A percentile compares a stretch with the other conserved stretches of the same genome.
phyloP scores from a whole-genome alignment of 1,139 yeast species.

The Hansenula lynferdii region DNA sequence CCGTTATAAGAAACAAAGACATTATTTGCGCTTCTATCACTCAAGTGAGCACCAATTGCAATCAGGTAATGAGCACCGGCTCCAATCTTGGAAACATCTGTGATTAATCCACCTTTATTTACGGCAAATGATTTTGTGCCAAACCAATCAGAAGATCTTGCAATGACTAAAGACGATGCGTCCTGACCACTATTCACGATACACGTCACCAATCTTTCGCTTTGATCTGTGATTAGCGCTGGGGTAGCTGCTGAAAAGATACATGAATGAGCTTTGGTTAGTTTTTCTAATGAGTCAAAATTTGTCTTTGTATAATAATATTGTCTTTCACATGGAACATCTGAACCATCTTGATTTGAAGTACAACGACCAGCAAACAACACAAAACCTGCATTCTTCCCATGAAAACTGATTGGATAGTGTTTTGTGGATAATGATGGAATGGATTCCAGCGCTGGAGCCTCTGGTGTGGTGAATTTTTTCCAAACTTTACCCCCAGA shows the following conservation, averaged over 20 bases:
- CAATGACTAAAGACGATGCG: constrained; percentile 31
- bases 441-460: constrained; percentile 20
- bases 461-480: constrained; percentile 29
- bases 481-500: constrained; percentile 58
- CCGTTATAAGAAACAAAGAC: constrained; percentile 58
- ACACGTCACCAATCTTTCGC: constrained; percentile 44
- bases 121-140: constrained; percentile 29
- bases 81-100: constrained; percentile 41
- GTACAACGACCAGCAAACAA: constrained; percentile 37
- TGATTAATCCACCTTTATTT: constrained; percentile 24
- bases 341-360: constrained; percentile 16
- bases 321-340: constrained; percentile 29
- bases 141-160: constrained; percentile 49
- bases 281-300: constrained; percentile 36
- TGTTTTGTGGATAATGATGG: constrained; percentile 13
- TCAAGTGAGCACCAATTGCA: constrained; percentile 37
- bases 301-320: constrained; percentile 49
- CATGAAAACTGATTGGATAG: constrained; percentile 33
- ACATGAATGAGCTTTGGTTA: constrained; percentile 39
- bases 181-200: constrained; percentile 34
- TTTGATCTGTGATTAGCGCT: constrained; percentile 26
- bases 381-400: constrained; percentile 33
- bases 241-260: constrained; percentile 42
- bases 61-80: constrained; percentile 49
- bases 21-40: constrained; percentile 37